Base-by-base conservation (phyloP, 495 filamentous ascomycete species). In the Penicillium antarcticum region DNA sequence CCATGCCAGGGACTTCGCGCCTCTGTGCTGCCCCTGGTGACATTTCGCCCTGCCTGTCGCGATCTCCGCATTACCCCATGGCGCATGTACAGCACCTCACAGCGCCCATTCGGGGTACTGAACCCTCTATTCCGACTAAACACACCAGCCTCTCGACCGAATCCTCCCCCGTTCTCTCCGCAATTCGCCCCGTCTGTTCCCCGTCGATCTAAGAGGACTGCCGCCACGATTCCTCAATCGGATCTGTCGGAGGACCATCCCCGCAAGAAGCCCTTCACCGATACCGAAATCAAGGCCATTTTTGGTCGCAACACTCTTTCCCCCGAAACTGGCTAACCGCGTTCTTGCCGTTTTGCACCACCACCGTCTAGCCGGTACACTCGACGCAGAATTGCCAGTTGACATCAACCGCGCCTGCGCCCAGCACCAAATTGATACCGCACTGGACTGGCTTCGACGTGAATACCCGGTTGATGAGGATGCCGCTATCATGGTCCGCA, bases 391-490 rank as follows among this genome's bases (percentile, higher is more conserved):
- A 32, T 63, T 78, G 9, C 73, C 74, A 9, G 33, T 44, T 17
- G 71, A 79, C 17, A 66, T 73, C 14, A 35, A 77, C 75, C 68
- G 79, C 68, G 52, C 58, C 21, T 60, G 66, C 14, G 53, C 54
- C 48, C 60, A 69, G 52, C 42, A 53, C 17, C 65, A 67, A 5
- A 50, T 74, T 19, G 66, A 77, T 18, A 69, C 60, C 35, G 91
- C 78, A 0, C 69, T 96, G 43, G 60, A 72, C 39, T 95, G 87
- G 68, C 77, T 96, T 8, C 84, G 91, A 21, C 62, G 66, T 17
- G 75, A 79, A 23, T 79, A 87, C 31, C 84, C 87, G 0, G 69
- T 95, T 5, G 88, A 96, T 49, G 91, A 96, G 62, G 78, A 92
- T 52, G 79, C 74, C 5, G 80, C 80, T 0, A 81, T 83, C 5